These are phyloP conservation scores for Fonsecaea erecta DNA, from an alignment of 2,329 filamentous ascomycete species.

Conservation along the genomic window DNA sequence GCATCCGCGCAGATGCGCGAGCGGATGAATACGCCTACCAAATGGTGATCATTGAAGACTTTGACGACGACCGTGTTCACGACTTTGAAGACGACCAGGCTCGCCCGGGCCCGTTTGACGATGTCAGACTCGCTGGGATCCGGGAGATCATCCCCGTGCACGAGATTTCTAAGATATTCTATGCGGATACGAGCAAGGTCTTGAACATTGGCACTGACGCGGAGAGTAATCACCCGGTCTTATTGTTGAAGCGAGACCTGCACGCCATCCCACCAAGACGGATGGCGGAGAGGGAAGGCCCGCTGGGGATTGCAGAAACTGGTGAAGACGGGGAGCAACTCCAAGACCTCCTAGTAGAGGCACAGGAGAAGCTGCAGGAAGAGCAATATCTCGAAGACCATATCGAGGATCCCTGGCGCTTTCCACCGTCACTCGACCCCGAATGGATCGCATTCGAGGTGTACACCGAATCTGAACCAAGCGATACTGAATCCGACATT, in stretches of 20 bases:
- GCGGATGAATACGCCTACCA: conserved; percentile 76
- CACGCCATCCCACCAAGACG: conserved; percentile 65
- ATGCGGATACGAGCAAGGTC: conserved; percentile 86
- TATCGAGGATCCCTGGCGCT: conserved; percentile 56
- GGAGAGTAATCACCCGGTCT: conserved; percentile 72
- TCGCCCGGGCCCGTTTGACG: conserved; percentile 64
- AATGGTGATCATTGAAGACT: conserved; percentile 79
- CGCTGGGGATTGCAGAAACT: conserved; percentile 10
- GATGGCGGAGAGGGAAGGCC: conserved; percentile 56
- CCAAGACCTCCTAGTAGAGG: conserved; percentile 22
- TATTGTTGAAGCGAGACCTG: conserved; percentile 74
- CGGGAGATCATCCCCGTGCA: conserved; percentile 71
- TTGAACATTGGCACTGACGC: conserved; percentile 76
- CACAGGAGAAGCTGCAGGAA: conserved; percentile 39
- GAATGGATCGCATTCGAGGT: conserved; percentile 94
- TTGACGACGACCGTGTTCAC: conserved; percentile 73
- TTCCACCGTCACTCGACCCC: conserved; percentile 77
- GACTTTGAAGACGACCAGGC: conserved; percentile 61
- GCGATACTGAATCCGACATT: conserved; percentile 33
- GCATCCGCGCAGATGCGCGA: conserved; percentile 49
- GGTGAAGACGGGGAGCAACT: conserved; percentile 43
- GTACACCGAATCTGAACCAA: conserved; percentile 62
- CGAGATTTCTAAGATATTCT: conserved; percentile 87
- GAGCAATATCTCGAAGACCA: conserved; percentile 27
- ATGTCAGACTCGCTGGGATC: conserved; percentile 65